A percentile compares a stretch with the other conserved stretches of the same genome.
Evolutionary conservation across 257 asterid genomes (phyloP).

Genomic region (Verbascum thapsus): DNA sequence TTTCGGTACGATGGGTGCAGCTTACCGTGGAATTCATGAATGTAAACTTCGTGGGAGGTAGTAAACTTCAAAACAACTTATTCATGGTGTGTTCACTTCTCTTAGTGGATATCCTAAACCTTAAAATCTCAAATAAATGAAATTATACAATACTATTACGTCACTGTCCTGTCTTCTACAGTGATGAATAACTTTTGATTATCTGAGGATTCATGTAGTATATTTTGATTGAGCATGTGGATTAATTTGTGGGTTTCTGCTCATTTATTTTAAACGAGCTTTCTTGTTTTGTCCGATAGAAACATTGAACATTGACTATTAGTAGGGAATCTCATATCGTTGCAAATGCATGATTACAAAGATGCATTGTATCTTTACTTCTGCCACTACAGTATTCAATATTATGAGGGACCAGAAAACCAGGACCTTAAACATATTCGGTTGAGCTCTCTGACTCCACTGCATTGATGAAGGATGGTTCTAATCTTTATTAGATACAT

Average conservation of each 20-base stretch:
- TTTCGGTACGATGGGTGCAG: not conserved
- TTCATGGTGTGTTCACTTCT: not conserved
- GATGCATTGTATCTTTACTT: slow-evolving; percentile 9
- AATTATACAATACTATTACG: not conserved
- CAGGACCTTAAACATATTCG: not conserved
- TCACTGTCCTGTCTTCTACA: not conserved
- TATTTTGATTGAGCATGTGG: not conserved
- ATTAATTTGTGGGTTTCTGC: not conserved
- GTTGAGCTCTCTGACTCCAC: not conserved
- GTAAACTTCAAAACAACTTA: too few relatives aligned
- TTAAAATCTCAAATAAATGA: not conserved
- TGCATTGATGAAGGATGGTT: not conserved
- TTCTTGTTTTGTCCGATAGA: not conserved
- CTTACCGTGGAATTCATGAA: not conserved
- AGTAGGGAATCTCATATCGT: not conserved
- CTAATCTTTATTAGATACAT: not conserved
- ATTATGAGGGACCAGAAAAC: not conserved
- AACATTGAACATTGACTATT: not conserved
- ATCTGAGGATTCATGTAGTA: slow-evolving; percentile 4
- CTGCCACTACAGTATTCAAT: not conserved
- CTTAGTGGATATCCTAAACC: slow-evolving; percentile 1
- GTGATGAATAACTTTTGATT: not conserved
- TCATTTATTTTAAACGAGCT: slow-evolving; percentile 8
- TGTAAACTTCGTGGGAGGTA: slow-evolving; percentile 1
- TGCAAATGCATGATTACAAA: not conserved